A percentile compares a stretch with the other conserved stretches of the same genome.
These are phyloP conservation scores for Pseudogymnoascus sp. DNA, from an alignment of 2,329 filamentous ascomycete genomes.

Conservation along the genomic window DNA sequence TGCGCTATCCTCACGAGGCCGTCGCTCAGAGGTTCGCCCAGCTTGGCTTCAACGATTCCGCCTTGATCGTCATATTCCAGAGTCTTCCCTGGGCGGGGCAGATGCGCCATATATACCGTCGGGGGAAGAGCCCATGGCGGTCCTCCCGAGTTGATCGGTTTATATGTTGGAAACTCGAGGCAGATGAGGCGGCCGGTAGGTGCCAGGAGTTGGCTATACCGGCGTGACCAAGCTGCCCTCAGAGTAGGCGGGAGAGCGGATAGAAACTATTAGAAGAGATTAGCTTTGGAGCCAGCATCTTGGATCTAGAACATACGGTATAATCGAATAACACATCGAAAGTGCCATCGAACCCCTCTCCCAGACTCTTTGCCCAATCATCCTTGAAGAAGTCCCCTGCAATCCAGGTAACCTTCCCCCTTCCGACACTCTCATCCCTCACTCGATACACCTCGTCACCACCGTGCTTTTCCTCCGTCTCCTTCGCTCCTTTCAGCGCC, in stretches of 20 bases:
- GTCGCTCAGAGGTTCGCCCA: conserved; percentile 35
- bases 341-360: conserved; percentile 28
- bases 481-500: conserved; percentile 33
- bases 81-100: conserved; percentile 61
- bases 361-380: conserved; percentile 39
- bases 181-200: conserved; percentile 49
- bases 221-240: conserved; percentile 46
- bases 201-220: conserved; percentile 44
- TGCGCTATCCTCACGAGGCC: conserved; percentile 39
- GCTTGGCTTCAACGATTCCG: conserved; percentile 40
- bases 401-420: conserved; percentile 49
- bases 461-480: conserved; percentile 9
- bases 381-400: conserved; percentile 61
- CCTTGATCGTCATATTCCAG: conserved; percentile 53
- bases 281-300: conserved; percentile 1
- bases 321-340: conserved; percentile 65
- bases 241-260: conserved; percentile 51
- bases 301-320: conserved; percentile 39
- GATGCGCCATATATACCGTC: conserved; percentile 63
- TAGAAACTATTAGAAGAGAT: conserved; percentile 43
- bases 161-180: conserved; percentile 73
- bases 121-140: conserved; percentile 68
- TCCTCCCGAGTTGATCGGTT: conserved; percentile 56
- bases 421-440: conserved; percentile 32
- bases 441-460: not conserved